Evolutionary conservation across 2,329 filamentous ascomycete species (phyloP).

Genomic region (Mycosphaerella arachidis): DNA sequence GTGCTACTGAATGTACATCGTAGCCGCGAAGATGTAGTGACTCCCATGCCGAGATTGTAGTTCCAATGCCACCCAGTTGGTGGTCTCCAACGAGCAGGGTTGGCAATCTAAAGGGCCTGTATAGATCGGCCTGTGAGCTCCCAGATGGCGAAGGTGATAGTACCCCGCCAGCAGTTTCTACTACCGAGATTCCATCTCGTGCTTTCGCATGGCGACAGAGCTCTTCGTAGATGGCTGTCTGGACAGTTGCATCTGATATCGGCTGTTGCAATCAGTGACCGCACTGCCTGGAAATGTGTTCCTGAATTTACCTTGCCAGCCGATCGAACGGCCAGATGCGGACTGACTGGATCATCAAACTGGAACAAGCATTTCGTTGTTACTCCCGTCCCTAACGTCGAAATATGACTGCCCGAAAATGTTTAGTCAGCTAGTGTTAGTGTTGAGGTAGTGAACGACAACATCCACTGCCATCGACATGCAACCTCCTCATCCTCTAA

Average conservation of each 20-base stretch:
- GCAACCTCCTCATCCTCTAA: neutral
- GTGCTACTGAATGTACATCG: conserved; percentile 64
- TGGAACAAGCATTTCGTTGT: conserved; percentile 63
- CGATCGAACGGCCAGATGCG: conserved; percentile 63
- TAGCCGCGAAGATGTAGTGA: conserved; percentile 74
- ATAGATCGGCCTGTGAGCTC: conserved; percentile 71
- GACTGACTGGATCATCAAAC: conserved; percentile 70
- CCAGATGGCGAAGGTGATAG: conserved; percentile 75
- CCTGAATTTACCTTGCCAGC: conserved; percentile 17
- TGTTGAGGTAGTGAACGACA: neutral
- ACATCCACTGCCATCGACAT: neutral
- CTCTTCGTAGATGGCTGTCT: conserved; percentile 41
- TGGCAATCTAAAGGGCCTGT: conserved; percentile 67
- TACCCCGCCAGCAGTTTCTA: conserved; percentile 80
- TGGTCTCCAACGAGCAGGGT: conserved; percentile 71
- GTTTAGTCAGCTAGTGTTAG: neutral
- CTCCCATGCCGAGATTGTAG: conserved; percentile 76
- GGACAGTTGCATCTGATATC: conserved; percentile 32
- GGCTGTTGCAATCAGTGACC: conserved; percentile 15
- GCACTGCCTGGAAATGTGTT: neutral
- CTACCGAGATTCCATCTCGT: conserved; percentile 57
- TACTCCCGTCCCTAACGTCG: conserved; percentile 52
- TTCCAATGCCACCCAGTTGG: conserved; percentile 72
- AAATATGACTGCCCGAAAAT: conserved; percentile 48
- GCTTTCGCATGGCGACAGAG: conserved; percentile 39